phyloP scores from a whole-genome alignment of 306 rosid genomes.

The Pterocarpus macrocarpus region DNA sequence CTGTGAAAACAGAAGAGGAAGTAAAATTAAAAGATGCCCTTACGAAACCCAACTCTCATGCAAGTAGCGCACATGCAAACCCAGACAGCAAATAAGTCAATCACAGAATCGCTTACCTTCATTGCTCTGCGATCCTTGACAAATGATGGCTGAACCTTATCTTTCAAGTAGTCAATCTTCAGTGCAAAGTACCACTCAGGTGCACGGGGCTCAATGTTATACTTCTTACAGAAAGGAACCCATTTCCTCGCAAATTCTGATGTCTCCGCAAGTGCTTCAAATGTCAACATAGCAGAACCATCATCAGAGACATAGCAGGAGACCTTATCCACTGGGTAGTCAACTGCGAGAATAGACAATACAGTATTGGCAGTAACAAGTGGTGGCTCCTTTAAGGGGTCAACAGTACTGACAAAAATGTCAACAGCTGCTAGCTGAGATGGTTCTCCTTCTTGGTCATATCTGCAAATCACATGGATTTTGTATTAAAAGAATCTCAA shows the following conservation, averaged over 20 bases:
- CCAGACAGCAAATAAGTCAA: slow-evolving; percentile 11
- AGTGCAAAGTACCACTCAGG: slow-evolving; percentile 98
- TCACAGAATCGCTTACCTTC: slow-evolving; percentile 66
- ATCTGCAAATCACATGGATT: slow-evolving; percentile 61
- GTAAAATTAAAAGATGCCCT: slow-evolving; percentile 34
- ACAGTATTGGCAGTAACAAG: slow-evolving; percentile 98
- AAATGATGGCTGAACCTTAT: slow-evolving; percentile 91
- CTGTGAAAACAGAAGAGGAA: slow-evolving; percentile 52
- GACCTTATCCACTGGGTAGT: slow-evolving; percentile 97
- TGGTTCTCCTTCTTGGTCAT: slow-evolving; percentile 94
- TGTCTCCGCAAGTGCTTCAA: slow-evolving; percentile 94
- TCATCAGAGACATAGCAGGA: slow-evolving; percentile 99
- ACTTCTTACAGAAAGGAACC: slow-evolving; percentile 94
- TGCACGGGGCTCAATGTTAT: slow-evolving; percentile 92
- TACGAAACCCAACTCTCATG: not conserved
- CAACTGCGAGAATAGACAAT: slow-evolving; percentile 93
- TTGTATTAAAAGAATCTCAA: slow-evolving; percentile 41
- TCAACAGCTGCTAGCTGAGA: slow-evolving; percentile 95
- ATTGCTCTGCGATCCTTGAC: slow-evolving; percentile 98
- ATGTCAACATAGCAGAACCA: slow-evolving; percentile 98
- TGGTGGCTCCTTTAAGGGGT: slow-evolving; percentile 97
- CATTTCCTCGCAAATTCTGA: slow-evolving; percentile 93
- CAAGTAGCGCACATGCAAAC: not conserved
- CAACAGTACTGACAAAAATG: slow-evolving; percentile 96
- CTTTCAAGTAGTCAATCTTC: slow-evolving; percentile 95